Conservation (phyloP, 768 basidiomycete species). For the Mycena pura region DNA sequence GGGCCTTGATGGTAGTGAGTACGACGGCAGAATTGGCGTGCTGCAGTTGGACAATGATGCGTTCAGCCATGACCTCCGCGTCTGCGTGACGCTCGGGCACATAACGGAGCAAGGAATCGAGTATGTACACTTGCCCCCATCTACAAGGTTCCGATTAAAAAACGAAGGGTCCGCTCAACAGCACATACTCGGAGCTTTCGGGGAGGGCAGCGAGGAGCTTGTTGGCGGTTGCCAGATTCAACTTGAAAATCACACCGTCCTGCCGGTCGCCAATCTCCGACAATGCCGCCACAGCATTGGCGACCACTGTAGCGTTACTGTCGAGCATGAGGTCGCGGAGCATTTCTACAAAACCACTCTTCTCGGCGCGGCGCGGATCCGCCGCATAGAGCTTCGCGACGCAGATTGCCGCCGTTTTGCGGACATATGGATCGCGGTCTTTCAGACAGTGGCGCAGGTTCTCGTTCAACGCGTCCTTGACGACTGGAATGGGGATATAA, state of each 20-base stretch:
- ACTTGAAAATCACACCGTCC: slow-evolving; percentile 90
- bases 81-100: slow-evolving; percentile 90
- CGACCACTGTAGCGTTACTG: slow-evolving; percentile 93
- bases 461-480: slow-evolving; percentile 85
- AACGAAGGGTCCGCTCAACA: not conserved
- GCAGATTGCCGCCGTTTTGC: slow-evolving; percentile 97
- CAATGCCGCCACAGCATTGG: slow-evolving; percentile 95
- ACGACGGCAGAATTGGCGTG: slow-evolving; percentile 99
- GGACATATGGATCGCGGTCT: slow-evolving; percentile 96
- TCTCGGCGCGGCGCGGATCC: slow-evolving; percentile 86
- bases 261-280: slow-evolving; percentile 97
- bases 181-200: slow-evolving; percentile 95
- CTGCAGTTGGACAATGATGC: slow-evolving; percentile 90
- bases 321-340: slow-evolving; percentile 93
- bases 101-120: slow-evolving; percentile 92
- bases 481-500: slow-evolving; percentile 92
- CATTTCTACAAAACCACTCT: slow-evolving; percentile 88
- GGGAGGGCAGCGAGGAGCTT: slow-evolving; percentile 90
- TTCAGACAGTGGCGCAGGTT: slow-evolving; percentile 92
- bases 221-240: slow-evolving; percentile 87
- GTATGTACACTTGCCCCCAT: slow-evolving; percentile 99
- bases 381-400: slow-evolving; percentile 95
- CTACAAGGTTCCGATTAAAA: slow-evolving; percentile 50
- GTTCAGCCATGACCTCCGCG: slow-evolving; percentile 94
- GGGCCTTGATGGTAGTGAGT: slow-evolving; percentile 94